These are phyloP conservation scores for Leishmania mexicana DNA, from an alignment of 208 protist genomes.

Conservation along the genomic window DNA sequence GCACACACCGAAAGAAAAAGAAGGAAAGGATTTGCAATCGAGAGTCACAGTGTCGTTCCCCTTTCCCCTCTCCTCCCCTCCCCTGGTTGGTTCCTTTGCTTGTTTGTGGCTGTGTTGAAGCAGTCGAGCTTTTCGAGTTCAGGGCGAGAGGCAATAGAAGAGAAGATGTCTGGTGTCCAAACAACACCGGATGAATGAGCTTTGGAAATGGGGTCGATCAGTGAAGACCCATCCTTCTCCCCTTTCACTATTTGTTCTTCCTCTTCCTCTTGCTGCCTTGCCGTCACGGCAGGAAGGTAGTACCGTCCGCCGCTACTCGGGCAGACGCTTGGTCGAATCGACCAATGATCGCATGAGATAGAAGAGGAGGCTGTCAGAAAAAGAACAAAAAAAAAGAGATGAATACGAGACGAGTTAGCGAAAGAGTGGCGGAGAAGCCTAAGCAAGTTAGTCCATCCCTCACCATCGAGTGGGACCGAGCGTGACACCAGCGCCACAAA, in stretches of 20 bases:
- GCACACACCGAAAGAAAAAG: background rate
- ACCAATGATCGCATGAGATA: background rate
- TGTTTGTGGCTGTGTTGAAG: background rate
- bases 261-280: background rate
- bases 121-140: background rate
- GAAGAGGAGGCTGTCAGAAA: background rate
- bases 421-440: slow-evolving; percentile 5
- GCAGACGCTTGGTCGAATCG: background rate
- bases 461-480: background rate
- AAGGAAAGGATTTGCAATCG: background rate
- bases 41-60: background rate
- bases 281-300: background rate
- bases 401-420: slow-evolving; percentile 2
- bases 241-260: background rate
- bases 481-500: background rate
- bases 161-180: background rate
- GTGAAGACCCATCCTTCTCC: background rate
- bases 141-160: background rate
- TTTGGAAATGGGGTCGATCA: background rate
- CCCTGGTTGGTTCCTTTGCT: background rate
- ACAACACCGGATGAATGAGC: background rate
- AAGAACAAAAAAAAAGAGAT: slow-evolving; percentile 10
- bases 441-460: background rate
- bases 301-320: background rate
- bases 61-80: background rate